Evolutionary conservation across 75 land plant genomes (phyloP).

Genomic region (Cunninghamia lanceolata): DNA sequence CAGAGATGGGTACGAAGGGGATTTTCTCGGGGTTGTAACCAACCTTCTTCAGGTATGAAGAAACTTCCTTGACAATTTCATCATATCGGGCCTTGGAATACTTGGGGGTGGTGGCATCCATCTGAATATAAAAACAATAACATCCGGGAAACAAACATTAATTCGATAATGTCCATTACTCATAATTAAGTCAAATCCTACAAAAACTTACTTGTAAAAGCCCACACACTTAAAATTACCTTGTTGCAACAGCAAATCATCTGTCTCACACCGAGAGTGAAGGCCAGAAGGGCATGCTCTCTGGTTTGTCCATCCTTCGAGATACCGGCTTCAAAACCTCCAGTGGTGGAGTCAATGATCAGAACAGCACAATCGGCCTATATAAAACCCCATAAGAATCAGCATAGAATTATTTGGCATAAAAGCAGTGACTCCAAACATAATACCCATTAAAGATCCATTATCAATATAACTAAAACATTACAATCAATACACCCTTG

Average conservation of each 20-base stretch:
- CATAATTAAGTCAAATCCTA: too few relatives aligned
- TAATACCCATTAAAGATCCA: not conserved
- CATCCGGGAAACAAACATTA: not conserved
- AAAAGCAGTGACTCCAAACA: not conserved
- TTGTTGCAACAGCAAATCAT: constrained; percentile 37
- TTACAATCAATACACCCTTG: not conserved
- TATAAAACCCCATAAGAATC: not conserved
- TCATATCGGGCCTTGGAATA: constrained; percentile 61
- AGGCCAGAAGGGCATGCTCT: constrained; percentile 33
- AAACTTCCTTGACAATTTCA: constrained; percentile 60
- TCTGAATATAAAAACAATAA: constrained; percentile 10
- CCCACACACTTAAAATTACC: not conserved
- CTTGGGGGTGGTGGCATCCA: constrained; percentile 68
- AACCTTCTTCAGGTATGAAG: constrained; percentile 60
- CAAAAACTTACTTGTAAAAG: not conserved
- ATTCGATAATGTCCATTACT: too few relatives aligned
- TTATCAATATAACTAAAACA: not conserved
- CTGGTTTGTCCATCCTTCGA: constrained; percentile 43
- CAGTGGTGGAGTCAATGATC: constrained; percentile 42
- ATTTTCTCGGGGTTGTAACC: constrained; percentile 64
- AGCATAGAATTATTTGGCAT: too few relatives aligned
- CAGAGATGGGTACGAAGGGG: constrained; percentile 54
- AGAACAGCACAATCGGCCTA: constrained; percentile 18
- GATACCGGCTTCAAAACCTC: constrained; percentile 37
- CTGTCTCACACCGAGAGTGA: constrained; percentile 36